Base-by-base conservation (phyloP, 2,329 filamentous ascomycete species). In the Septoria petroselini region DNA sequence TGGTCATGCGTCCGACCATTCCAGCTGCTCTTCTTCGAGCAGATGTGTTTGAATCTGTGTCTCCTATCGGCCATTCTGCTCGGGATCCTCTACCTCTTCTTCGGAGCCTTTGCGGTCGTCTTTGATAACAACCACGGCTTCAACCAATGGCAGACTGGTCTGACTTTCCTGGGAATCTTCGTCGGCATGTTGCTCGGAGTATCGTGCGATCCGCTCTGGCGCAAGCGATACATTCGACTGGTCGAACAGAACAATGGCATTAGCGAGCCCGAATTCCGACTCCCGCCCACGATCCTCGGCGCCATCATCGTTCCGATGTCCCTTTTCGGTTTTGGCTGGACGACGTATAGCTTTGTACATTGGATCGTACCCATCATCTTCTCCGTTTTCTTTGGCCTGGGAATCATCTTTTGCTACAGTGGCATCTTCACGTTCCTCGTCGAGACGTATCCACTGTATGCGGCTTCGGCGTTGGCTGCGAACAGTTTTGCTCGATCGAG, bases 51-150 rank as follows among this genome's bases (percentile, higher is more conserved):
- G 50, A 82, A 83, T 58, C 81, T 96, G 19, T 93, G 89, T 68
- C 71, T 93, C 17, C 86, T 91, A 60, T 88, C 87, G 1, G 88
- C 89, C 31, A 81, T 96, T 46, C 73, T 95, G n/a, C 76, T 95
- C 6, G 91, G 90, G 4, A 85, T 95, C 37, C 72, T 95, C 2
- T 95, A 95, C 65, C 80, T 95, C 31, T 95, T 94, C 73, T 94
- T 95, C 66, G 89, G 89, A 15, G 62, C 90, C 0, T 95, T 95
- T 62, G 80, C 85, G 4, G 73, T 94, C 37, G 83, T 95, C 12
- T 95, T 95, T 64, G 68, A 76, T 19, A 79, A 77, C 37, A 83
- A 86, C 39, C 85, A 94, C 66, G 82, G 80, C 15, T 90, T 95
- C 72, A 82, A 81, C 45, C 73, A 89, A 8, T 93, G 85, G 76